Percentiles rank a stretch among this genome's conserved stretches.
Conservation (phyloP, 495 filamentous ascomycete genomes). For the Penicillium steckii region DNA sequence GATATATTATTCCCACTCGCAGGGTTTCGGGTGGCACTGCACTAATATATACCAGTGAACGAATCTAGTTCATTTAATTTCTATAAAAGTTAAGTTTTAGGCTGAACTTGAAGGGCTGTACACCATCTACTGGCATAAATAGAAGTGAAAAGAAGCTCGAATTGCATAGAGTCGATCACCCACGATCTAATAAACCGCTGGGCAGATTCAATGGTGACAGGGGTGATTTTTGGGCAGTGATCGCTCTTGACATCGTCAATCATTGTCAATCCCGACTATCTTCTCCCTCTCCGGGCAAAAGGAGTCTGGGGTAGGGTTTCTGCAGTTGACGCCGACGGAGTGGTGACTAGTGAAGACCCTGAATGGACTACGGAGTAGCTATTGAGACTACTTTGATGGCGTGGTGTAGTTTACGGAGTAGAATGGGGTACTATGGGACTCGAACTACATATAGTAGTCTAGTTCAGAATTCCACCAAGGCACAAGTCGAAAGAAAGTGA, state of each 20-base stretch:
- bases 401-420: neutral
- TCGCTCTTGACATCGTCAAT: conserved; percentile 23
- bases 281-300: conserved; percentile 12
- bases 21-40: too few species aligned
- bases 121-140: too few species aligned
- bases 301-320: conserved; percentile 15
- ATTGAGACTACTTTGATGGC: neutral
- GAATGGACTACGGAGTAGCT: neutral
- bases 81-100: too few species aligned
- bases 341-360: neutral
- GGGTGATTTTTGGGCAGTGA: conserved; percentile 23
- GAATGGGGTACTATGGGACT: neutral
- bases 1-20: too few species aligned
- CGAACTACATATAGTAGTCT: neutral
- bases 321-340: conserved; percentile 7
- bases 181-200: conserved; percentile 3
- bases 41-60: too few species aligned
- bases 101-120: too few species aligned
- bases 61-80: too few species aligned
- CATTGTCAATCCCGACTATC: conserved; percentile 29
- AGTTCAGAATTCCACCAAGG: neutral
- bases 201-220: conserved; percentile 22
- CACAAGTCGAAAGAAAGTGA: neutral
- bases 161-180: conserved; percentile 10
- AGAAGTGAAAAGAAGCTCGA: neutral